Base-by-base conservation (phyloP, 257 asterid species). In the Gentiana straminea region DNA sequence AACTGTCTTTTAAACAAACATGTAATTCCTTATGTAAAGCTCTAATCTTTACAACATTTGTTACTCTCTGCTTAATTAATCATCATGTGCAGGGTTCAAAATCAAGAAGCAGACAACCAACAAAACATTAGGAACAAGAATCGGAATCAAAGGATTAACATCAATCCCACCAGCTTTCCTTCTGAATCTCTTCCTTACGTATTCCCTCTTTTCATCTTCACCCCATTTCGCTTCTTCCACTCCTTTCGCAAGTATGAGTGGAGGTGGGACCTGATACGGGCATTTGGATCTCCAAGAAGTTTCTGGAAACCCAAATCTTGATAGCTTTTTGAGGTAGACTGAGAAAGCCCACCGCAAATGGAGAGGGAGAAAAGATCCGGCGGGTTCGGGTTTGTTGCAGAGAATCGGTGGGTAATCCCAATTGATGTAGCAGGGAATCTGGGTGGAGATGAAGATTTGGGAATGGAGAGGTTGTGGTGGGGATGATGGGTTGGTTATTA, bases 341-440 rank as follows among this genome's bases (percentile, higher is more conserved):
- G 66, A 64, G 54, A 87, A 34, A 50, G 80, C 72, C 96, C 98
- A 91, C 44, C 50, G 68, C 9, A 69, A 58, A 44, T 66, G 60
- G 5, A 70, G 43, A 13, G 75, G 70, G 36, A 77, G 70, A 72
- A 67, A 67, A 68, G 64, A 61, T 24, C 24, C 24, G 60, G 58
- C 43, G 56, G 62, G 7, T 64, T 12, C 35, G 58, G 59, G 7
- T 60, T 68, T 51, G 67, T 65, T 52, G 89, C 92, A 86, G 75
- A 90, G 86, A 59, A 86, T 83, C 0, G 96, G 96, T 2, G 95
- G 98, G 65, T 86, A 86, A 79, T 91, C 92, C 98, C 98, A 91
- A 60, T 82, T 68, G 77, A 84, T 79, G 75, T 84, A 84, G 73
- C 96, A 84, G 51, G 98, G 98, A 62, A 86, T 24, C 64, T 82